A percentile compares a stretch with the other conserved stretches of the same genome.
phyloP scores from a whole-genome alignment of 768 basidiomycete genomes.

The Lactarius psammicola region DNA sequence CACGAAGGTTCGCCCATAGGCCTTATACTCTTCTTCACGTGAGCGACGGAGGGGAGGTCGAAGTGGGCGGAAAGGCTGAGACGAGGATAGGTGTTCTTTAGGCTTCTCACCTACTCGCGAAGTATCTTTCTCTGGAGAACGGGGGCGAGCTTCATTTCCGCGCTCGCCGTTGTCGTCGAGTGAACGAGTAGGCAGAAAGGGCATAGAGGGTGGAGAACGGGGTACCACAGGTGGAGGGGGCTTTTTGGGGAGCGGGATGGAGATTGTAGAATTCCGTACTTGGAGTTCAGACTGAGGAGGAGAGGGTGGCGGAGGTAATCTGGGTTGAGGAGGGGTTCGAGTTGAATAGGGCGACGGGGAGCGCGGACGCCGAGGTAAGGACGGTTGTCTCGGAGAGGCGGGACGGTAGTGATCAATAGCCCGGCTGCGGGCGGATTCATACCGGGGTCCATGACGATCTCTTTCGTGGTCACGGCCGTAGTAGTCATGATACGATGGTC shows the following conservation, averaged over 20 bases:
- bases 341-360: slow-evolving; percentile 29
- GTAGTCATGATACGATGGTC: slow-evolving; percentile 15
- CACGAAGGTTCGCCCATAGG: slow-evolving; percentile 64
- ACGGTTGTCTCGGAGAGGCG: slow-evolving; percentile 29
- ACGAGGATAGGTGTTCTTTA: background rate
- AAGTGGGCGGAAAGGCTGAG: slow-evolving; percentile 34
- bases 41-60: slow-evolving; percentile 51
- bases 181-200: slow-evolving; percentile 16
- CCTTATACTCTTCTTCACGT: slow-evolving; percentile 60
- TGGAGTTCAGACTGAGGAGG: slow-evolving; percentile 29
- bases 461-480: slow-evolving; percentile 23
- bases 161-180: background rate
- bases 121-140: background rate
- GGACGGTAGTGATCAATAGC: slow-evolving; percentile 27
- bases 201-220: slow-evolving; percentile 8
- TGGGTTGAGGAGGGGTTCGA: slow-evolving; percentile 28
- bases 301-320: slow-evolving; percentile 29
- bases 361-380: slow-evolving; percentile 23
- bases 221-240: background rate
- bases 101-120: slow-evolving; percentile 6
- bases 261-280: slow-evolving; percentile 38
- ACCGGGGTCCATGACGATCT: slow-evolving; percentile 22
- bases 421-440: slow-evolving; percentile 15
- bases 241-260: slow-evolving; percentile 26
- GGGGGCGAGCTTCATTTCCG: slow-evolving; percentile 1